phyloP scores from a whole-genome alignment of 352 stramenopile genomes.

The Globisporangium spiculum region DNA sequence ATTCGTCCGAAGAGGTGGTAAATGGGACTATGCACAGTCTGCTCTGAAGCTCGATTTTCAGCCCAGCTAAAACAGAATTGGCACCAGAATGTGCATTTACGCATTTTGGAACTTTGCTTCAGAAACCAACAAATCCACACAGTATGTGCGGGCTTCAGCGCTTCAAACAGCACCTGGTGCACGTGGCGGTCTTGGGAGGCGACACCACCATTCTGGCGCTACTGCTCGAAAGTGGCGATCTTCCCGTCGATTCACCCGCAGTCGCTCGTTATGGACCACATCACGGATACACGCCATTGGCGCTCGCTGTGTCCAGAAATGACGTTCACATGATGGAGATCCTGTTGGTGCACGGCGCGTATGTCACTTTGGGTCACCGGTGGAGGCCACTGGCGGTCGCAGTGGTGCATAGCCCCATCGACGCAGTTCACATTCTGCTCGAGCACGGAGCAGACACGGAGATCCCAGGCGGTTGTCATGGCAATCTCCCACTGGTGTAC shows the following conservation, averaged over 20 bases:
- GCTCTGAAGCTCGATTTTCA: no score
- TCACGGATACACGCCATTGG: neutral
- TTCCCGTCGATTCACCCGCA: neutral
- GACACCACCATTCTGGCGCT: neutral
- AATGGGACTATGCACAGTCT: no score
- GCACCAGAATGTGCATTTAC: no score
- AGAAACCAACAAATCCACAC: no score
- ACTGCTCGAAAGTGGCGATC: neutral
- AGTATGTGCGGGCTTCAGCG: no score
- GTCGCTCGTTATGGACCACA: no score
- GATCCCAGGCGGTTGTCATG: neutral
- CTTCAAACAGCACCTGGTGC: slow-evolving; percentile 2
- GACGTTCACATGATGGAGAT: neutral
- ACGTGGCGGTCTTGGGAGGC: slow-evolving; percentile 1
- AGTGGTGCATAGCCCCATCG: neutral
- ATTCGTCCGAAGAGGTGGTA: no score
- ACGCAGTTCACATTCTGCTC: neutral
- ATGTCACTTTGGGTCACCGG: neutral
- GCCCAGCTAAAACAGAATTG: no score
- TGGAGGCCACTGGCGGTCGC: neutral
- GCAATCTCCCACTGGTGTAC: neutral
- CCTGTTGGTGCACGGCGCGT: neutral
- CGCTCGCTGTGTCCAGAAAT: neutral
- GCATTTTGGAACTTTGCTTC: no score
- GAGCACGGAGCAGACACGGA: neutral